Conservation (phyloP, 768 basidiomycete species). For the Tulasnella sp. region DNA sequence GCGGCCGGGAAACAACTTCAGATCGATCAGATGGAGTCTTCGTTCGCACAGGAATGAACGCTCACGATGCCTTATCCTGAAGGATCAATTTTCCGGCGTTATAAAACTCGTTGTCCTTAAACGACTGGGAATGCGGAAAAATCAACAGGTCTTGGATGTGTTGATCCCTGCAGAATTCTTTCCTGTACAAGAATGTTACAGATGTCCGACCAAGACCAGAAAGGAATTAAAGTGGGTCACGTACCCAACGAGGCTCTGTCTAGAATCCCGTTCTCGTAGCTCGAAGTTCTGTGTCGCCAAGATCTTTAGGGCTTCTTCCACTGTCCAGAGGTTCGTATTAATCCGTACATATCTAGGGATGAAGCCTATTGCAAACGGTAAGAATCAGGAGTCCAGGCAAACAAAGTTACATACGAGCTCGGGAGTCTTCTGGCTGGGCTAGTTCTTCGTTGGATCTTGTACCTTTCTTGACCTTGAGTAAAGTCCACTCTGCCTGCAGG, state of each 20-base stretch:
- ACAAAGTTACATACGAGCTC: conserved; percentile 41
- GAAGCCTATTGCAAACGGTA: conserved; percentile 32
- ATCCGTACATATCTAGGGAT: conserved; percentile 81
- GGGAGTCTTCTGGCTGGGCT: conserved; percentile 44
- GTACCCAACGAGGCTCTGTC: neutral
- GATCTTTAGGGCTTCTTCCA: conserved; percentile 49
- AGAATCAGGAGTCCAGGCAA: neutral
- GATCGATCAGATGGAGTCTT: neutral
- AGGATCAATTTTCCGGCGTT: conserved; percentile 71
- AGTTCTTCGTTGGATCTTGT: conserved; percentile 51
- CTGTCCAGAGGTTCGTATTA: conserved; percentile 57
- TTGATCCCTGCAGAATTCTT: conserved; percentile 54
- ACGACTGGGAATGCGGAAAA: conserved; percentile 50
- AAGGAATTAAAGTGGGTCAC: neutral
- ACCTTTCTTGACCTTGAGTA: conserved; percentile 65
- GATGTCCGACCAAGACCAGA: neutral
- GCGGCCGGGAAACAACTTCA: conserved; percentile 70
- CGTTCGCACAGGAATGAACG: neutral
- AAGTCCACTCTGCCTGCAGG: conserved; percentile 72
- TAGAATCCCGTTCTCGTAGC: conserved; percentile 29
- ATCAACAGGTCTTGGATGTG: conserved; percentile 75
- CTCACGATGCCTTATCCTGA: conserved; percentile 83
- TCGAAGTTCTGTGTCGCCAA: conserved; percentile 41
- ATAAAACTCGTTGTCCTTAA: conserved; percentile 64
- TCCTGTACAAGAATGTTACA: conserved; percentile 23